Evolutionary conservation across 2,329 filamentous ascomycete genomes (phyloP).

Genomic region (Colletotrichum caudatum): DNA sequence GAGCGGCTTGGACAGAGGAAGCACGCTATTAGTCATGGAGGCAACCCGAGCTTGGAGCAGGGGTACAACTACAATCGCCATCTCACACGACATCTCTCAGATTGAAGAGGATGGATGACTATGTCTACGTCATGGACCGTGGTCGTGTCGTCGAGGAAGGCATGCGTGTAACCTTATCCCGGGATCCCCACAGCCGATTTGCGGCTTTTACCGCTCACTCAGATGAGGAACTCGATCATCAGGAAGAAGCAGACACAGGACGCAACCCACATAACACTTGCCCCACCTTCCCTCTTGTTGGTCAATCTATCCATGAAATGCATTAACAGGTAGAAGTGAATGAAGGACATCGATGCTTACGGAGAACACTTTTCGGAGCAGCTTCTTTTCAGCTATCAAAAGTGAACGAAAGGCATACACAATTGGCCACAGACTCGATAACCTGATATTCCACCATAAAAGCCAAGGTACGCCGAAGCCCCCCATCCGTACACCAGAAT

Average conservation of each 20-base stretch:
- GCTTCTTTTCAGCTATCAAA: not conserved
- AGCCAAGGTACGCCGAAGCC: not conserved
- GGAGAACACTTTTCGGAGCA: not conserved
- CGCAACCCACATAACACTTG: not conserved
- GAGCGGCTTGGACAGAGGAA: conserved; percentile 84
- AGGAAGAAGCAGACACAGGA: not conserved
- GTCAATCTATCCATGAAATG: not conserved
- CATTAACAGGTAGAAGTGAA: not conserved
- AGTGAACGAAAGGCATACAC: not conserved
- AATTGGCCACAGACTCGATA: not conserved
- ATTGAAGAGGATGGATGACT: conserved; percentile 76
- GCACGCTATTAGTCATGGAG: conserved; percentile 75
- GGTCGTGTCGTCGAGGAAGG: conserved; percentile 78
- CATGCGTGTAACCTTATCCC: conserved; percentile 66
- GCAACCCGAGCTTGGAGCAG: conserved; percentile 81
- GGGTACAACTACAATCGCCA: conserved; percentile 89
- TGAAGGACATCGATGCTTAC: not conserved
- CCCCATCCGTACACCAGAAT: not conserved
- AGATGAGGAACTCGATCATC: too few species aligned
- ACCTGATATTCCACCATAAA: not conserved
- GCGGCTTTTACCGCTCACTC: conserved; percentile 52
- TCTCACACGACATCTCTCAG: conserved; percentile 89
- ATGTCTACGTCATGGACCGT: conserved; percentile 82
- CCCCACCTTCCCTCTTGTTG: not conserved
- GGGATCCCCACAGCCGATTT: conserved; percentile 59